Base-by-base conservation (phyloP, 208 protist genomes). In the Acanthamoeba sp. region DNA sequence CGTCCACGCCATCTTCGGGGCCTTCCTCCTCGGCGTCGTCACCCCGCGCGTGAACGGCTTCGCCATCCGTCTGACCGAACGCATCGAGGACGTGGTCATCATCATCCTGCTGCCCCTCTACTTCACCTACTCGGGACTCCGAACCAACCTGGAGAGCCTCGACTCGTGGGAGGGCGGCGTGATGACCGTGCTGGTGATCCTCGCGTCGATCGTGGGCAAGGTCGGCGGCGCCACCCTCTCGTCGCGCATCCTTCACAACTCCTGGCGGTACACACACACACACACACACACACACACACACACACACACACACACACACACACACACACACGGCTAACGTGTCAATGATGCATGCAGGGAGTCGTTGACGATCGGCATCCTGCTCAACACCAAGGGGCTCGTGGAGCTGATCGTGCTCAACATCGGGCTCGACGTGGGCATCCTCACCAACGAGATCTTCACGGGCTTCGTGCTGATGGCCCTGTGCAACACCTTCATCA, bases 401-500 rank as follows among this genome's bases (percentile, higher is more conserved):
- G 95, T 96, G 16, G 95, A 96, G 66, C 73, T 96, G 12, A 94
- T 96, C 80, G 95, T 97, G 29, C 88, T 97, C 9, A 97, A 97
- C 42, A 96, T 97, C 57, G 96, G 96, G 59, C 80, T 97, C 0
- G 87, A 97, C 45, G 84, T 84, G 45, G 66, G 89, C 32, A 94
- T 96, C n/a, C 80, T 97, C 14, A 89, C 93, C 45, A 20, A 69
- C 40, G 73, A 92, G 27, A 45, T 95, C 18, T 97, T 97, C 40
- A 94, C 95, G 12, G 93, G 96, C 32, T 95, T 97, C 57, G 96
- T 97, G 27, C 36, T 97, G 14, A 97, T 97, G 96, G 95, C 96
- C n/a, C 82, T 97, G 1, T 57, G 96, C 20, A 97, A 94, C 18
- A 97, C 96, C 0, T 97, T 97, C 62, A 97, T 97, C 57, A 97